These are phyloP conservation scores for Cardiospermum halicacabum DNA, from an alignment of 345 rosid genomes.

Conservation along the genomic window DNA sequence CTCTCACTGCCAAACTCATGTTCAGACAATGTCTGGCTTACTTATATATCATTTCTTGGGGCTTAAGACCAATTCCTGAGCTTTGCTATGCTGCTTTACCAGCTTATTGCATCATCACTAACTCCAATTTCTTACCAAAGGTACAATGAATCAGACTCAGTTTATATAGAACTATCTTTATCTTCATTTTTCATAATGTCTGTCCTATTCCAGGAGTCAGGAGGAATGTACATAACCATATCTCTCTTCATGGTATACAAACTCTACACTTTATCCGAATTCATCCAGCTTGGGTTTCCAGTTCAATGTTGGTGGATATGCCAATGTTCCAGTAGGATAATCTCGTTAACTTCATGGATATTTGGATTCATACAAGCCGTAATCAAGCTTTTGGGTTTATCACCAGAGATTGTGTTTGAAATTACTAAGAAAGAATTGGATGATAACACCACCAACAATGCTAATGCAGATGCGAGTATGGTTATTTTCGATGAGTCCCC, in stretches of 20 bases:
- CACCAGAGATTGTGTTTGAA: conserved; percentile 44
- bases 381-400: conserved; percentile 47
- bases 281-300: conserved; percentile 26
- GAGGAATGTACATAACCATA: conserved; percentile 16
- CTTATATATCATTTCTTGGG: conserved; percentile 29
- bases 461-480: conserved; percentile 11
- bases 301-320: conserved; percentile 44
- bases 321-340: conserved; percentile 29
- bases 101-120: conserved; percentile 54
- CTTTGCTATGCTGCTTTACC: conserved; percentile 51
- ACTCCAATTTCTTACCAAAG: conserved; percentile 60
- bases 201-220: conserved; percentile 31
- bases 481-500: conserved; percentile 36
- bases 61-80: conserved; percentile 48
- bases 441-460: conserved; percentile 8
- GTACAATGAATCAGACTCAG: no score
- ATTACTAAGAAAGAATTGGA: conserved; percentile 40
- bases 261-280: conserved; percentile 27
- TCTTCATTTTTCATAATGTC: not conserved
- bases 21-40: conserved; percentile 48
- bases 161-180: no score
- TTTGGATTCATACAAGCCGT: conserved; percentile 30
- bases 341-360: conserved; percentile 31
- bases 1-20: conserved; percentile 28
- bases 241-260: conserved; percentile 23